Conservation (phyloP, 1,139 yeast species). For the Protomyces gravidus region DNA sequence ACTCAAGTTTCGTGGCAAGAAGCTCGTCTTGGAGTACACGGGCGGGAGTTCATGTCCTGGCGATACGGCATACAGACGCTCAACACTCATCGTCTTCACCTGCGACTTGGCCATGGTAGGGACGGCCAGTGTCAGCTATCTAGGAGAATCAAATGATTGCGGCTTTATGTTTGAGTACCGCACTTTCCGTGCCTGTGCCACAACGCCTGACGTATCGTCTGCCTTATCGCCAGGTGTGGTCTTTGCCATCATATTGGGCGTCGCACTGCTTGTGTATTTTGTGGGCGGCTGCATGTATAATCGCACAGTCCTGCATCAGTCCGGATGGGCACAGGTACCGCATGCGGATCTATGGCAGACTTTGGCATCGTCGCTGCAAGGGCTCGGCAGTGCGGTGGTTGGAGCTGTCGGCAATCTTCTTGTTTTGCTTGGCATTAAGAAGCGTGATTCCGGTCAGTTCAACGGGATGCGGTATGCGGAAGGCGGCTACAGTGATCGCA, state of each 20-base stretch:
- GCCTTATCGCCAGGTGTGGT: slow-evolving; percentile 24
- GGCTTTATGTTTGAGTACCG: slow-evolving; percentile 79
- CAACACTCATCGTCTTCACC: slow-evolving; percentile 66
- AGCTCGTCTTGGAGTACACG: slow-evolving; percentile 63
- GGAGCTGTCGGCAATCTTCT: slow-evolving; percentile 7
- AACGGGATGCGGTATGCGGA: background rate
- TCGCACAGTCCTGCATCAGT: slow-evolving; percentile 21
- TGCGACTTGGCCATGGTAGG: slow-evolving; percentile 65
- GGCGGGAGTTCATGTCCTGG: slow-evolving; percentile 67
- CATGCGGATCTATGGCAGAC: slow-evolving; percentile 28
- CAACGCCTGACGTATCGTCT: slow-evolving; percentile 16
- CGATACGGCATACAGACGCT: slow-evolving; percentile 51
- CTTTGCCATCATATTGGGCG: slow-evolving; percentile 18
- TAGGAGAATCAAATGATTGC: slow-evolving; percentile 72
- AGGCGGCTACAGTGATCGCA: background rate
- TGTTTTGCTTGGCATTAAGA: background rate
- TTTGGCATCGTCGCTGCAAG: background rate
- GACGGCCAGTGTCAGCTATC: slow-evolving; percentile 63
- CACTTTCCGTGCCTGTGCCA: slow-evolving; percentile 82
- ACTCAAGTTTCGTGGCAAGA: slow-evolving; percentile 68
- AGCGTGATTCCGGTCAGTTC: background rate
- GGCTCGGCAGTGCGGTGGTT: background rate
- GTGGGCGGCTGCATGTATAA: slow-evolving; percentile 30
- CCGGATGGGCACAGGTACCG: slow-evolving; percentile 30
- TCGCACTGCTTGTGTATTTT: slow-evolving; percentile 28